Base-by-base conservation (phyloP, 73 alveolate genomes). In the Symbiodinium natans region DNA sequence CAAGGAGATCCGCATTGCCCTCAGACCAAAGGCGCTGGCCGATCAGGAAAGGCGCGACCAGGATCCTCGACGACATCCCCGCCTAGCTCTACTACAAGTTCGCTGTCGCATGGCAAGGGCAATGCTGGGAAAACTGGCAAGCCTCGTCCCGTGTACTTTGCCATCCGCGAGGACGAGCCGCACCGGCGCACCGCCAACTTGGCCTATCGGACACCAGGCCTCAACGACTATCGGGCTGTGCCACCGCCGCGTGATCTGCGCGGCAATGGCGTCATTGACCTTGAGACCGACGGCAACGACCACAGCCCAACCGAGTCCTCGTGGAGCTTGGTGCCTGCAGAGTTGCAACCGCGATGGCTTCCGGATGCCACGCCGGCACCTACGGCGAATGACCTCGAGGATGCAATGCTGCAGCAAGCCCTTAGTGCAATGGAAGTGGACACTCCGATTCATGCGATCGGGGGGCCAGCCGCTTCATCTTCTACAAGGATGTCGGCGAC, bases 81-180 rank as follows among this genome's bases (percentile, higher is more conserved):
- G 2, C 1, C 40, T 1, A 2, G 71, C 25, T 41, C 90, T 8
- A 1, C 71, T 21, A 2, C 41, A 10, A 15, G 23, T 10, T 13
- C 40, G 25, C 23, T 15, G 27, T 13, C 56, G 40, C 36, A 38
- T 25, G 88, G 39, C 71, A 33, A 29, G 92, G 92, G 1, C 0
- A n/a, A 13, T 63, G 92, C 10, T 23, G 40, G 25, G 10, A 56
- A 56, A 23, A 3, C 68, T 27, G 46, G 33, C 42, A 82, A 83
- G 46, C 73, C 92, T 0, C 92, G 92, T 0, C 27, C 40, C 29
- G 71, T 83, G 73, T 83, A 41, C 73, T 83, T 83, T 39, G 7
- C 92, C n/a, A 40, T 83, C 33, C 42, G 46, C 27, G 92, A 83
- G 71, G 27, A 41, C 25, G 41, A 82, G 80, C 56, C 56, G 56